These are phyloP conservation scores for Monilinia fructicola DNA, from an alignment of 2,329 filamentous ascomycete species.

Conservation along the genomic window DNA sequence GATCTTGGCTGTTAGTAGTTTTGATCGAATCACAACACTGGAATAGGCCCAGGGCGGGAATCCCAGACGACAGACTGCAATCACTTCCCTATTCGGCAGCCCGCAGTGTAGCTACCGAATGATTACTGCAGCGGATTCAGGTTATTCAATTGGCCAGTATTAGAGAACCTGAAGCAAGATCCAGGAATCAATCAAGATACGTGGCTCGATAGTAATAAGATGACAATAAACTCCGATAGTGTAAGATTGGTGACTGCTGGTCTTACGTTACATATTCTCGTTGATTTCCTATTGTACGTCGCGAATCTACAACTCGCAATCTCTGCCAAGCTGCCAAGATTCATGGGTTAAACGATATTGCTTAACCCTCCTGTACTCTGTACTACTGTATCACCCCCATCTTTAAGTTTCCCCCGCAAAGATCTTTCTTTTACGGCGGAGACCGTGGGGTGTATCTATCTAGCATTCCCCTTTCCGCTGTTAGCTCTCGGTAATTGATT, in stretches of 20 bases:
- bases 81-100: constrained; percentile 7
- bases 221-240: not conserved
- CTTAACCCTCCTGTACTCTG: not conserved
- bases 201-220: constrained; percentile 3
- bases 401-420: not conserved
- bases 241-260: not conserved
- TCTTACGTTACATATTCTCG: constrained; percentile 10
- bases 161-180: not conserved
- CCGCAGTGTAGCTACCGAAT: not conserved
- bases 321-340: not conserved
- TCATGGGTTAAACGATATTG: not conserved
- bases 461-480: constrained; percentile 1
- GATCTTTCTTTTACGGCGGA: not conserved
- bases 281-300: not conserved
- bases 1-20: constrained; percentile 6
- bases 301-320: not conserved
- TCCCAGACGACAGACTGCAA: not conserved
- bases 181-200: not conserved
- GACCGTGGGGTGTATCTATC: not conserved
- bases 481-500: not conserved
- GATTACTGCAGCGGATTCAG: not conserved
- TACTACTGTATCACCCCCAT: too few relatives aligned
- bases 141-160: not conserved
- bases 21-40: constrained; percentile 9
- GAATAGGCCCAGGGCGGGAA: not conserved